Conservation (phyloP, 148 eudicot species). For the Euryodendron excelsum region DNA sequence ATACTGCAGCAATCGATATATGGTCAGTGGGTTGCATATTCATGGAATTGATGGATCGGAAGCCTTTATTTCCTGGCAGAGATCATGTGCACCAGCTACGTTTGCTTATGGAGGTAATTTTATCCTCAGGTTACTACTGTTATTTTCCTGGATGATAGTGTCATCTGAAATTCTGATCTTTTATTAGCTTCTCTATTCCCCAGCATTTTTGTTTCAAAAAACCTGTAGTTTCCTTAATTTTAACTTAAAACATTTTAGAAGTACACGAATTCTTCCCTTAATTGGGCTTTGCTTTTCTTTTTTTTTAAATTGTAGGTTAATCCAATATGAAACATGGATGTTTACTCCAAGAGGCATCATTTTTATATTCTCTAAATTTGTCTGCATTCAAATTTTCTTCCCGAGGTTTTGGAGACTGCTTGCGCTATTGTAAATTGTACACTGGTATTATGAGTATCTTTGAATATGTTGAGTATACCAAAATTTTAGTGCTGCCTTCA, state of each 20-base stretch:
- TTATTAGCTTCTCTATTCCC: not conserved
- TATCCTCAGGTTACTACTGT: not conserved
- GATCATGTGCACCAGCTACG: conserved; percentile 97
- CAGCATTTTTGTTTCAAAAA: not conserved
- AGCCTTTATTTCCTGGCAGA: conserved; percentile 95
- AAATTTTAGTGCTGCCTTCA: not conserved
- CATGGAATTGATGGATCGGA: conserved; percentile 97
- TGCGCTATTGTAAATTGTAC: not conserved
- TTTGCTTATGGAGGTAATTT: conserved; percentile 77
- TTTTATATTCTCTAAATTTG: too few relatives aligned
- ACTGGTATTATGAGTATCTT: not conserved
- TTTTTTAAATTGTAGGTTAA: not conserved
- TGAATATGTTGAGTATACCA: not conserved
- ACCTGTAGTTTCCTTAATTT: not conserved
- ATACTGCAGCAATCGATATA: conserved; percentile 92
- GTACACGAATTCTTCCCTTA: not conserved
- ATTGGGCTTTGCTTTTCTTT: not conserved
- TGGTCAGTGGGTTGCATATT: conserved; percentile 99
- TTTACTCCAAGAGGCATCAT: too few relatives aligned
- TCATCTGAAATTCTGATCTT: conserved; percentile 1
- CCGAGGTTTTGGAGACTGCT: not conserved
- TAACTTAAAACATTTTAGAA: not conserved
- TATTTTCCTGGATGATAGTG: not conserved
- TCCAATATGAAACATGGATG: not conserved
- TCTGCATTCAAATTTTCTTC: not conserved